A percentile compares a stretch with the other conserved stretches of the same genome.
phyloP scores from a whole-genome alignment of 495 filamentous ascomycete species.

The Penicillium desertorum region DNA sequence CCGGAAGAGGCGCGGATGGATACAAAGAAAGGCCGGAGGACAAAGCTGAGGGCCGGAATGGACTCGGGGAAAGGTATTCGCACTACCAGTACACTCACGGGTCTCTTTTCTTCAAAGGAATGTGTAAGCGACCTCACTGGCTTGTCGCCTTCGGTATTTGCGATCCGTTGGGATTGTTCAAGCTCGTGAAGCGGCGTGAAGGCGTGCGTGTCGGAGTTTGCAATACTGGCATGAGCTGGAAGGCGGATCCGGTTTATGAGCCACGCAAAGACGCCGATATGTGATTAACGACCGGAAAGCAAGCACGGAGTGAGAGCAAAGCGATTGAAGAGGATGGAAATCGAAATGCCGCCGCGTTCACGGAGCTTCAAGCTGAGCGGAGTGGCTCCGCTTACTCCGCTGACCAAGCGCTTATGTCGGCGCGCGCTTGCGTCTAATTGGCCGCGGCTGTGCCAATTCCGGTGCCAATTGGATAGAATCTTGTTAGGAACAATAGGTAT shows the following conservation, averaged over 20 bases:
- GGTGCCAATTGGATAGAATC: not conserved
- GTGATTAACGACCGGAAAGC: not conserved
- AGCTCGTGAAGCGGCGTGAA: conserved; percentile 2
- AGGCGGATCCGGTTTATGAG: not conserved
- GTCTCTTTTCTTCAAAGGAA: not conserved
- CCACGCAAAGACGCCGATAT: not conserved
- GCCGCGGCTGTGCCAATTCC: not conserved
- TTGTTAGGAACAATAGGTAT: not conserved
- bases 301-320: not conserved
- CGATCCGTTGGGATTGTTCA: conserved; percentile 1
- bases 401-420: conserved; percentile 4
- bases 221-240: not conserved
- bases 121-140: too few species aligned
- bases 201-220: conserved; percentile 11
- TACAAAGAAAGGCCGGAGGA: conserved; percentile 6
- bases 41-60: not conserved
- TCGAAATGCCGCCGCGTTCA: not conserved
- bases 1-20: not conserved
- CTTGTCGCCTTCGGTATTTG: not conserved
- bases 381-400: conserved; percentile 13
- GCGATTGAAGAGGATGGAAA: conserved; percentile 1
- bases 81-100: not conserved
- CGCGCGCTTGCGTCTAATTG: conserved; percentile 10
- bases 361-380: conserved; percentile 11
- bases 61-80: not conserved